A percentile compares a stretch with the other conserved stretches of the same genome.
Evolutionary conservation across 2,329 filamentous ascomycete genomes (phyloP).

Genomic region (Massarina eburnea): DNA sequence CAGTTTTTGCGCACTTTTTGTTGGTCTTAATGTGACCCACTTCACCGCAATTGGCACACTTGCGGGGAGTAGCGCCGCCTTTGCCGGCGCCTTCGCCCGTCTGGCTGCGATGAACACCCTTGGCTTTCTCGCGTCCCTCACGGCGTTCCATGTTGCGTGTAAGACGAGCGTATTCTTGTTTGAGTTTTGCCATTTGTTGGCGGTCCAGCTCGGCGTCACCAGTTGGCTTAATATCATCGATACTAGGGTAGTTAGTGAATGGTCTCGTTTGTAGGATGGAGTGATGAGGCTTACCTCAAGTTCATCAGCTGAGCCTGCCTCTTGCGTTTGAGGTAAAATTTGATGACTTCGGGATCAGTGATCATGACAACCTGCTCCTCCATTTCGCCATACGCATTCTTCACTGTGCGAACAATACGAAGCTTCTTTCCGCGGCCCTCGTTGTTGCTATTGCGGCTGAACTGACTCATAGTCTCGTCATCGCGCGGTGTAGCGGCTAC

Average conservation of each 20-base stretch:
- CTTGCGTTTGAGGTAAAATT: slow-evolving; percentile 80
- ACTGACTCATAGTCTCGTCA: slow-evolving; percentile 64
- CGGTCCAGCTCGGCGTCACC: slow-evolving; percentile 68
- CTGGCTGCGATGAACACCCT: slow-evolving; percentile 55
- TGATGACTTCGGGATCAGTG: slow-evolving; percentile 82
- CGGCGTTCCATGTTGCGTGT: slow-evolving; percentile 90
- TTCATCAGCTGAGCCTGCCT: slow-evolving; percentile 70
- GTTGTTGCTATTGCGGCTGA: slow-evolving; percentile 55
- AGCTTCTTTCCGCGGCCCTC: slow-evolving; percentile 66
- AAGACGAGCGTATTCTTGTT: slow-evolving; percentile 77
- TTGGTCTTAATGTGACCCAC: slow-evolving; percentile 99
- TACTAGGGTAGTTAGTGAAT: slow-evolving; percentile 46
- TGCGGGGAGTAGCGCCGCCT: slow-evolving; percentile 64
- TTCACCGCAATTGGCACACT: slow-evolving; percentile 96
- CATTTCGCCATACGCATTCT: slow-evolving; percentile 65
- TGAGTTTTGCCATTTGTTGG: slow-evolving; percentile 63
- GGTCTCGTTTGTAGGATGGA: background rate
- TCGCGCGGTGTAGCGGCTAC: slow-evolving; percentile 68
- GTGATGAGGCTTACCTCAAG: slow-evolving; percentile 49
- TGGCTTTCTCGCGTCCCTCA: slow-evolving; percentile 87
- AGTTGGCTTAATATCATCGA: slow-evolving; percentile 64
- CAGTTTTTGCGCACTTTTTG: slow-evolving; percentile 69
- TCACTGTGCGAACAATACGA: slow-evolving; percentile 71
- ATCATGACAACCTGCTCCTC: slow-evolving; percentile 63
- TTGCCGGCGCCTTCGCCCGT: slow-evolving; percentile 50